A percentile compares a stretch with the other conserved stretches of the same genome.
phyloP scores from a whole-genome alignment of 345 rosid genomes.

The Hypericum perforatum region DNA sequence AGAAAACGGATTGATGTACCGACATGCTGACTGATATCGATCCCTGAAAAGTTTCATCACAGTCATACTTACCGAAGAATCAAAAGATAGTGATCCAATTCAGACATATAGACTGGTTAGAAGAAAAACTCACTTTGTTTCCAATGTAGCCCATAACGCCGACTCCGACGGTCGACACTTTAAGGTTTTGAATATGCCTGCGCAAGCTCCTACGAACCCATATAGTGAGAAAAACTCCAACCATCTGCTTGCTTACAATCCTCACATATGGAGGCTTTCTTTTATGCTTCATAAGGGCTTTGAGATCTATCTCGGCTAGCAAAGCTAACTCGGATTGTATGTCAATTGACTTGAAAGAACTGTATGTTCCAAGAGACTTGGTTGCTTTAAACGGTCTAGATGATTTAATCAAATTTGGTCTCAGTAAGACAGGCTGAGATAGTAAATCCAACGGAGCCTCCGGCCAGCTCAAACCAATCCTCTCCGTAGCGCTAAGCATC shows the following conservation, averaged over 20 bases:
- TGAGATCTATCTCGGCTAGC: conserved; percentile 57
- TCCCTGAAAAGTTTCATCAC: conserved; percentile 48
- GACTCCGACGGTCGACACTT: conserved; percentile 86
- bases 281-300: conserved; percentile 55
- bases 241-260: conserved; percentile 92
- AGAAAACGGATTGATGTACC: conserved; percentile 71
- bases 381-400: conserved; percentile 36
- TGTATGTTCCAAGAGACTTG: conserved; percentile 45
- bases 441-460: conserved; percentile 68
- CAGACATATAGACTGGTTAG: background rate
- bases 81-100: background rate
- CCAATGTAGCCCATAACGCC: conserved; percentile 97
- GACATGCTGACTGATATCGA: conserved; percentile 94
- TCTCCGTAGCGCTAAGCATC: conserved; percentile 62
- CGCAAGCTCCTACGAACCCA: conserved; percentile 91
- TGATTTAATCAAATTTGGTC: conserved; percentile 52
- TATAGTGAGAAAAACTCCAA: conserved; percentile 71
- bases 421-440: conserved; percentile 46
- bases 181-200: conserved; percentile 65
- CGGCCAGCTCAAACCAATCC: conserved; percentile 84
- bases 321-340: conserved; percentile 34
- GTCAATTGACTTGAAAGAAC: conserved; percentile 50
- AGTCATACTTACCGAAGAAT: conserved; percentile 14
- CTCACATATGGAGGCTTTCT: conserved; percentile 58
- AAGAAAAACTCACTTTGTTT: conserved; percentile 56